Percentiles rank a stretch among this genome's conserved stretches.
phyloP scores from a whole-genome alignment of 192 early-diverging fungal genomes.

The Coemansia sp. region DNA sequence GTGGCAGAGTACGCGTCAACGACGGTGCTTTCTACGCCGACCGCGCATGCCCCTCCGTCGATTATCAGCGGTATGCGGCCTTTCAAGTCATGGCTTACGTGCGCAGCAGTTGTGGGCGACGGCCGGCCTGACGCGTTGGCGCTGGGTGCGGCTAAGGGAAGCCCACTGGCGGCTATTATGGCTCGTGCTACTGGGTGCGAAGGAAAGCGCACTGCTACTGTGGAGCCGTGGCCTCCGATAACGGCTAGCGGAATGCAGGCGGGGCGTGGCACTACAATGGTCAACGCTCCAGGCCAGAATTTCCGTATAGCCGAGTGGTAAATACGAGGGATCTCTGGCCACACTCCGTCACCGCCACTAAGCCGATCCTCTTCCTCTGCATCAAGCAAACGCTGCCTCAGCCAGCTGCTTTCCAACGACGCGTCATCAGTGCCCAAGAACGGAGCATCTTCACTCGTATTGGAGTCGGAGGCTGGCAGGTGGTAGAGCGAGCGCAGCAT shows the following conservation, averaged over 20 bases:
- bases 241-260: conserved; percentile 66
- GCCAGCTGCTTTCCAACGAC: conserved; percentile 30
- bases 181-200: conserved; percentile 89
- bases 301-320: conserved; percentile 68
- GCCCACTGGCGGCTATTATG: conserved; percentile 75
- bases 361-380: conserved; percentile 31
- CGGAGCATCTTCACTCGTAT: conserved; percentile 1
- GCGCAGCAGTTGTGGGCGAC: conserved; percentile 86
- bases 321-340: conserved; percentile 64
- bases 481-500: conserved; percentile 77
- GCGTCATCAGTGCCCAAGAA: conserved; percentile 53
- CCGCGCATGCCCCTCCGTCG: conserved; percentile 85
- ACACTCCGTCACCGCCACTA: conserved; percentile 37
- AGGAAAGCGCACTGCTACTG: conserved; percentile 91
- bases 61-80: conserved; percentile 83
- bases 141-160: conserved; percentile 96
- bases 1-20: conserved; percentile 65
- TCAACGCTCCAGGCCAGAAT: conserved; percentile 95
- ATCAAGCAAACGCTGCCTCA: conserved; percentile 4
- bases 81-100: conserved; percentile 82
- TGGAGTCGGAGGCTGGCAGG: conserved; percentile 35
- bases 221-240: conserved; percentile 74
- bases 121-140: conserved; percentile 96
- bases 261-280: conserved; percentile 80
- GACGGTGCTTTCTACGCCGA: conserved; percentile 93